These are phyloP conservation scores for Aspergillus nidulans DNA, from an alignment of 495 filamentous ascomycete species.

Conservation along the genomic window DNA sequence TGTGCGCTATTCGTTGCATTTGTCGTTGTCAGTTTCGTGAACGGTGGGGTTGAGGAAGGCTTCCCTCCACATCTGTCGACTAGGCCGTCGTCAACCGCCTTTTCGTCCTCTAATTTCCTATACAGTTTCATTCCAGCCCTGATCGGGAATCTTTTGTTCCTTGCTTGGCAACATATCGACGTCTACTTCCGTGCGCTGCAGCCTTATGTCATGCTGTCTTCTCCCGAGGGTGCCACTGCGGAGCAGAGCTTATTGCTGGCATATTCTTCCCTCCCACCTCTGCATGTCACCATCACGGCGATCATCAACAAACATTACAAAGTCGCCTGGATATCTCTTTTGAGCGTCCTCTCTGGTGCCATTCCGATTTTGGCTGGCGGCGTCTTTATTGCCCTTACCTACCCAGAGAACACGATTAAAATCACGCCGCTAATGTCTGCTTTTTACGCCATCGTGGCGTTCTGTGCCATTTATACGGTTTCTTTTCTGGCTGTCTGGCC, in stretches of 20 bases:
- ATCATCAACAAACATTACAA: slow-evolving; percentile 63
- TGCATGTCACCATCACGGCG: slow-evolving; percentile 60
- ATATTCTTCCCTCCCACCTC: slow-evolving; percentile 62
- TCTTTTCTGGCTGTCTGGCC: slow-evolving; percentile 58
- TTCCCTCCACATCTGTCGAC: slow-evolving; percentile 66
- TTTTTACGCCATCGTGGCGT: slow-evolving; percentile 60
- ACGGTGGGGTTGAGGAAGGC: slow-evolving; percentile 58
- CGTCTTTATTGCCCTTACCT: slow-evolving; percentile 74
- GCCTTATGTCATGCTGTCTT: slow-evolving; percentile 65
- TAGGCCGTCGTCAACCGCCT: slow-evolving; percentile 57
- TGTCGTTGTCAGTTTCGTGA: slow-evolving; percentile 72
- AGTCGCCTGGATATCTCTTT: slow-evolving; percentile 62
- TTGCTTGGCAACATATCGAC: slow-evolving; percentile 74
- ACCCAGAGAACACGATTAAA: slow-evolving; percentile 49
- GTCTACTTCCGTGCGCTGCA: slow-evolving; percentile 67
- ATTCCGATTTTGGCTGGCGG: slow-evolving; percentile 76
- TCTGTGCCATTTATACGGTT: slow-evolving; percentile 63
- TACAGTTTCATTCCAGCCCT: slow-evolving; percentile 79
- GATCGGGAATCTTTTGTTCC: slow-evolving; percentile 70
- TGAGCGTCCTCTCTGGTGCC: slow-evolving; percentile 58
- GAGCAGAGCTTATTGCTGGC: slow-evolving; percentile 67
- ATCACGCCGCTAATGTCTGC: slow-evolving; percentile 66
- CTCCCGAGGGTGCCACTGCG: slow-evolving; percentile 56
- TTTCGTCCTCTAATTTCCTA: slow-evolving; percentile 81
- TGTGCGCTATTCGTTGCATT: slow-evolving; percentile 67